Evolutionary conservation across 148 eudicot species (phyloP).

Genomic region (Silene latifolia): DNA sequence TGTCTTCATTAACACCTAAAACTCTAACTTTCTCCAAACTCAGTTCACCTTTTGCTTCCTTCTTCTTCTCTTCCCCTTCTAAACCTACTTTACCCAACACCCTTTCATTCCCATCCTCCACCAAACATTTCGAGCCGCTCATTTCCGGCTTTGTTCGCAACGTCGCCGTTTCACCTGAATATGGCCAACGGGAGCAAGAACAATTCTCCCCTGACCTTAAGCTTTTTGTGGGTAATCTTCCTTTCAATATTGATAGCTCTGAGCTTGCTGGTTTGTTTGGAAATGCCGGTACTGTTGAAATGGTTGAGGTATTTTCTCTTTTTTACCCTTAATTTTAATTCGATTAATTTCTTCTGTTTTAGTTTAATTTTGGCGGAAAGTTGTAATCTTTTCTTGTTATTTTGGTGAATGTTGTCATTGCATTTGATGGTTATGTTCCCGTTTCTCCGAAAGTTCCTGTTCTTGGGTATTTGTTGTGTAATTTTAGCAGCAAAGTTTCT

Average conservation of each 20-base stretch:
- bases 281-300: conserved; percentile 69
- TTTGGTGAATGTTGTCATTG: not conserved
- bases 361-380: not conserved
- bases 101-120: not conserved
- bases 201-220: not conserved
- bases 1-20: not conserved
- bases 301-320: conserved; percentile 67
- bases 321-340: not conserved
- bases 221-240: conserved; percentile 75
- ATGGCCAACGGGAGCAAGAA: not conserved
- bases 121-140: not conserved
- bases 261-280: conserved; percentile 73
- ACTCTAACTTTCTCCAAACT: not conserved
- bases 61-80: not conserved
- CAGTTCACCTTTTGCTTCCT: not conserved
- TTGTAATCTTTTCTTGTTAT: not conserved
- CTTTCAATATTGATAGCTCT: conserved; percentile 74
- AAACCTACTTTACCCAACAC: not conserved
- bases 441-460: no score
- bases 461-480: no score
- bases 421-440: not conserved
- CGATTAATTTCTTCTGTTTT: not conserved
- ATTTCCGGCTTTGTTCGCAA: not conserved
- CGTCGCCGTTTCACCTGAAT: not conserved
- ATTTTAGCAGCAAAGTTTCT: no score